Percentiles rank a stretch among this genome's conserved stretches.
phyloP scores from a whole-genome alignment of 1,284 basidiomycete species.

The Cryptococcus maquisensis region DNA sequence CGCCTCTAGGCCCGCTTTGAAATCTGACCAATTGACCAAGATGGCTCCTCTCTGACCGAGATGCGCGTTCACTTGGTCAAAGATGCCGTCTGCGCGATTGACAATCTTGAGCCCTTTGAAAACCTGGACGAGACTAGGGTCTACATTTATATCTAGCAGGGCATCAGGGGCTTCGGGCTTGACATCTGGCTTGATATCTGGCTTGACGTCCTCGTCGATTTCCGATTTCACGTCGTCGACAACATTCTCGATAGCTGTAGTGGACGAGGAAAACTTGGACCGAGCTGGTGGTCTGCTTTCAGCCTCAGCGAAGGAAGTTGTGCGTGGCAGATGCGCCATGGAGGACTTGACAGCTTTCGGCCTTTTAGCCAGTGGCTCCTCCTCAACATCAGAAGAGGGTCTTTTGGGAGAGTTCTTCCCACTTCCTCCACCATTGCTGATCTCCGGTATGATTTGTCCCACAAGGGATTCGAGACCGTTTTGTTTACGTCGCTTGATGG shows the following conservation, averaged over 20 bases:
- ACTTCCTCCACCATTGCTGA: not conserved
- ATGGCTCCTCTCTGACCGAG: conserved; percentile 28
- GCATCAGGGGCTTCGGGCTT: too few species aligned
- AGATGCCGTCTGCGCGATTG: conserved; percentile 33
- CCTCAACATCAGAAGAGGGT: not conserved
- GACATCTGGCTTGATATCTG: too few species aligned
- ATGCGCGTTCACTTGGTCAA: conserved; percentile 33
- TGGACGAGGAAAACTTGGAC: conserved; percentile 1
- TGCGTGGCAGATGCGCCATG: conserved; percentile 31
- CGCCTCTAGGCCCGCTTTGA: conserved; percentile 28
- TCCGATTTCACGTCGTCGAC: not conserved
- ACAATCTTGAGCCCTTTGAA: conserved; percentile 39
- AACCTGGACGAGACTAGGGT: conserved; percentile 4
- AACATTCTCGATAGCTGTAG: not conserved
- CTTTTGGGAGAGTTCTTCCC: not conserved
- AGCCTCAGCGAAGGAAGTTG: conserved; percentile 22
- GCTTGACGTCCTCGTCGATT: too few species aligned
- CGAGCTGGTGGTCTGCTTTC: conserved; percentile 2
- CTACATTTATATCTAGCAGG: too few species aligned
- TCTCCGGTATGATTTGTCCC: conserved; percentile 26
- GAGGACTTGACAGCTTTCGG: conserved; percentile 8
- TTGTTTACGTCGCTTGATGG: conserved; percentile 31
- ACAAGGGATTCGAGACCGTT: conserved; percentile 29
- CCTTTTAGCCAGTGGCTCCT: not conserved
- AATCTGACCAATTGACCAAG: conserved; percentile 29